Conservation (phyloP, 1,139 yeast species). For the Yamadazyma blattariae region DNA sequence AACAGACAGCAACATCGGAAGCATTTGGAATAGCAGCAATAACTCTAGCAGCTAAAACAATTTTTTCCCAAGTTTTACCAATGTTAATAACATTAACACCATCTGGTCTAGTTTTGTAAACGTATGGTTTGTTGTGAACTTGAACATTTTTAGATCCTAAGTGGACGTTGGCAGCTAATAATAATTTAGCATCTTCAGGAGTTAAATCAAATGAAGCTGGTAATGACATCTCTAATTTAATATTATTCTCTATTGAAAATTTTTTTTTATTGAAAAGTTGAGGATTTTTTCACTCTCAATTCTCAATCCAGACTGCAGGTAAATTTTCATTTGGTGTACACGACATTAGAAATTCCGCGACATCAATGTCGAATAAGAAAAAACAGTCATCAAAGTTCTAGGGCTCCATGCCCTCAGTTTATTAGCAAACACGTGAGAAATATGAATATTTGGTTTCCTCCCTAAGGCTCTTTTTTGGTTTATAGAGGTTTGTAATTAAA, state of each 20-base stretch:
- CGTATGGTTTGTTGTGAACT: slow-evolving; percentile 99
- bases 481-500: too few species aligned
- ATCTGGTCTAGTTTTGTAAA: slow-evolving; percentile 99
- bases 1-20: slow-evolving; percentile 97
- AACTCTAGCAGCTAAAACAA: slow-evolving; percentile 99
- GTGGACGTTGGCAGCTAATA: slow-evolving; percentile 99
- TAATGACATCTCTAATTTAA: slow-evolving; percentile 58
- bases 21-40: slow-evolving; percentile 99
- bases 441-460: too few species aligned
- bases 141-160: slow-evolving; percentile 99
- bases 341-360: too few species aligned
- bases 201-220: slow-evolving; percentile 90
- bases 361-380: too few species aligned
- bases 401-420: too few species aligned
- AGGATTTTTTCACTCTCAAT: too few species aligned
- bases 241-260: slow-evolving; percentile 4
- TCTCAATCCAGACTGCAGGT: slow-evolving; percentile 12
- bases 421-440: too few species aligned
- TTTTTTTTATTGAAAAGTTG: too few species aligned
- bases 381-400: too few species aligned
- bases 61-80: slow-evolving; percentile 99
- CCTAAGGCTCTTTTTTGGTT: too few species aligned
- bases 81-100: slow-evolving; percentile 99
- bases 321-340: too few species aligned
- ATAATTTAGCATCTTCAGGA: slow-evolving; percentile 99